Evolutionary conservation across 2,329 filamentous ascomycete species (phyloP).

Genomic region (Fonsecaea multimorphosa): DNA sequence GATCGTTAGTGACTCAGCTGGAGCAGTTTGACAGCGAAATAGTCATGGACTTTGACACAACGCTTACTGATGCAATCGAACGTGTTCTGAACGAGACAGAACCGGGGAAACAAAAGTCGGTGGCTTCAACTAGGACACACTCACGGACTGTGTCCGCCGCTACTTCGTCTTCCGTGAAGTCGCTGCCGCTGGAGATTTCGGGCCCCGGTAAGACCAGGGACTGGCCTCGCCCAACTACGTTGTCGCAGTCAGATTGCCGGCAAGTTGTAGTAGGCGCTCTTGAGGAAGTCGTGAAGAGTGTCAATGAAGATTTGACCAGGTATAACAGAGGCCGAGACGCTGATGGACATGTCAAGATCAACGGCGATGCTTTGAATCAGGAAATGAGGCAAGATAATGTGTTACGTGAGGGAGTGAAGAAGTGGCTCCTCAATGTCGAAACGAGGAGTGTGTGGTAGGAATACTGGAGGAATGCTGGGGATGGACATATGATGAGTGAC

Average conservation of each 20-base stretch:
- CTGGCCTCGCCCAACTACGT: constrained; percentile 5
- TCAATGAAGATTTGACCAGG: constrained; percentile 56
- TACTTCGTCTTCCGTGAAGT: constrained; percentile 31
- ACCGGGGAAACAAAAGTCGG: constrained; percentile 14
- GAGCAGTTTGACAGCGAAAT: constrained; percentile 57
- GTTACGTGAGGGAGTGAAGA: constrained; percentile 62
- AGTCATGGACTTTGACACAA: constrained; percentile 65
- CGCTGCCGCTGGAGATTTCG: constrained; percentile 39
- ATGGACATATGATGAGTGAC: constrained; percentile 34
- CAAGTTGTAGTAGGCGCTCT: constrained; percentile 62
- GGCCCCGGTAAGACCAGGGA: constrained; percentile 24
- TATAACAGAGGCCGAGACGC: constrained; percentile 44
- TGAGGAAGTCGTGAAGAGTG: constrained; percentile 62
- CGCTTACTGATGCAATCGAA: constrained; percentile 63
- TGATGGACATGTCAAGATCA: constrained; percentile 44
- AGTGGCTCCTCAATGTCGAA: constrained; percentile 61
- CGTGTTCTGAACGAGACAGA: constrained; percentile 51
- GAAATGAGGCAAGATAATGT: constrained; percentile 54
- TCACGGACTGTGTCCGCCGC: constrained; percentile 36
- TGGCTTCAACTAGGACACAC: constrained; percentile 27
- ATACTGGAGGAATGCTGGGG: background rate
- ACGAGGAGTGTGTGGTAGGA: constrained; percentile 32
- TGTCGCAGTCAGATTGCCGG: constrained; percentile 54
- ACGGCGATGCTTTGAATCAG: constrained; percentile 31
- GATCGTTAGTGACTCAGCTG: background rate